These are phyloP conservation scores for Candida labiduridarum DNA, from an alignment of 1,139 yeast genomes.

Conservation along the genomic window DNA sequence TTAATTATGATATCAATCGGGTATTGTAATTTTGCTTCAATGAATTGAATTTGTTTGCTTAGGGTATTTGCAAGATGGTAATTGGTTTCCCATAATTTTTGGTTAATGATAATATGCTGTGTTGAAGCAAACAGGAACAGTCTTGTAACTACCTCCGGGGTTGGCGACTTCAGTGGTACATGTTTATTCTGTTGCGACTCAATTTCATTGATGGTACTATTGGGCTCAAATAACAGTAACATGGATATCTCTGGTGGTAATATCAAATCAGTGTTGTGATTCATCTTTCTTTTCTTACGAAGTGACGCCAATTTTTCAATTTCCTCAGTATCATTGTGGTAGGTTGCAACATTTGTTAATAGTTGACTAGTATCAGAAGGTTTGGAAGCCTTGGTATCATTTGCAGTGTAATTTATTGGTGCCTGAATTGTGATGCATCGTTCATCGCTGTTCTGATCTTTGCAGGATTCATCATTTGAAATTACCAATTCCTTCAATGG, in stretches of 20 bases:
- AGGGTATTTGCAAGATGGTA: constrained; percentile 6
- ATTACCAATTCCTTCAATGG: not conserved
- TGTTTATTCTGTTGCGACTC: not conserved
- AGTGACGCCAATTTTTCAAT: constrained; percentile 7
- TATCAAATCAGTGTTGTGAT: not conserved
- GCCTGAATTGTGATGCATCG: not conserved
- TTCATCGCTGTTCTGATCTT: too few relatives aligned
- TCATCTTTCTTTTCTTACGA: constrained; percentile 8
- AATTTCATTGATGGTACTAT: not conserved
- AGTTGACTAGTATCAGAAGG: not conserved
- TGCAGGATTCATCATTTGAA: too few relatives aligned
- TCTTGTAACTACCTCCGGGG: not conserved
- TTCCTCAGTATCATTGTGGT: constrained; percentile 14
- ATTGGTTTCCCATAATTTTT: constrained; percentile 11
- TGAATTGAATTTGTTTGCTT: not conserved
- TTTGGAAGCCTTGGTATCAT: not conserved
- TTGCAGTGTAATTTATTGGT: not conserved
- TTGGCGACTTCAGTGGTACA: not conserved
- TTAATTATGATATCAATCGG: constrained; percentile 14
- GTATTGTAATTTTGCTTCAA: constrained; percentile 10
- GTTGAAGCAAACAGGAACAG: constrained; percentile 6
- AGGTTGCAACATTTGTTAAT: constrained; percentile 12
- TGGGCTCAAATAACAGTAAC: constrained; percentile 11
- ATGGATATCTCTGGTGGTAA: constrained; percentile 13
- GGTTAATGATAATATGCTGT: constrained; percentile 11